phyloP scores from a whole-genome alignment of 2,329 filamentous ascomycete genomes.

The Alternaria consortialis region DNA sequence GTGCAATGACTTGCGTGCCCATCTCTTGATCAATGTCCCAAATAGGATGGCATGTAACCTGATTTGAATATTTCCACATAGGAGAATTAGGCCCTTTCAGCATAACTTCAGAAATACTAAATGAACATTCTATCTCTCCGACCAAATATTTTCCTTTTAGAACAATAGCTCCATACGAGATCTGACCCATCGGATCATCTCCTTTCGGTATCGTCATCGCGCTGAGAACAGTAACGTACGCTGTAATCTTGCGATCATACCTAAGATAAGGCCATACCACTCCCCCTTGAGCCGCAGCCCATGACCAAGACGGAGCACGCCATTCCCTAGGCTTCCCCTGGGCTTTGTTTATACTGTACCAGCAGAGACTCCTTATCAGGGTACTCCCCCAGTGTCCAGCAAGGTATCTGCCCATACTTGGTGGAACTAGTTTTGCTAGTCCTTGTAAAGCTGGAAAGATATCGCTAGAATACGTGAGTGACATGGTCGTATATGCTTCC shows the following conservation, averaged over 20 bases:
- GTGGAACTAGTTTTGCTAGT: conserved; percentile 5
- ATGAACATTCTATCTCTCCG: neutral
- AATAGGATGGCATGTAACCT: too few relatives aligned
- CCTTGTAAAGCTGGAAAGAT: conserved; percentile 18
- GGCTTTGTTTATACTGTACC: neutral
- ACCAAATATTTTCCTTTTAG: neutral
- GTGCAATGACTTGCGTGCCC: neutral
- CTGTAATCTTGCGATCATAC: neutral
- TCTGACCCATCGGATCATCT: conserved; percentile 9
- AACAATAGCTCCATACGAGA: conserved; percentile 1
- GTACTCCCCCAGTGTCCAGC: conserved; percentile 14
- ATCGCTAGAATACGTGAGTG: conserved; percentile 9
- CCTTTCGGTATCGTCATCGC: conserved; percentile 3
- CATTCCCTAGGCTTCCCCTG: neutral
- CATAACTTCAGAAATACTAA: too few relatives aligned
- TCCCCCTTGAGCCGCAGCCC: conserved; percentile 1
- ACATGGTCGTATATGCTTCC: neutral
- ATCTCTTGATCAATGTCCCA: too few relatives aligned
- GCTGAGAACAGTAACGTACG: neutral
- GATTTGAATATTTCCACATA: too few relatives aligned
- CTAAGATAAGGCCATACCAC: neutral
- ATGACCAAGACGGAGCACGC: conserved; percentile 19
- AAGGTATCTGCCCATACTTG: conserved; percentile 10
- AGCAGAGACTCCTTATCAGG: neutral
- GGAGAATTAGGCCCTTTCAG: too few relatives aligned